These are phyloP conservation scores for Moniliophthora roreri DNA, from an alignment of 1,284 basidiomycete genomes.

Conservation along the genomic window DNA sequence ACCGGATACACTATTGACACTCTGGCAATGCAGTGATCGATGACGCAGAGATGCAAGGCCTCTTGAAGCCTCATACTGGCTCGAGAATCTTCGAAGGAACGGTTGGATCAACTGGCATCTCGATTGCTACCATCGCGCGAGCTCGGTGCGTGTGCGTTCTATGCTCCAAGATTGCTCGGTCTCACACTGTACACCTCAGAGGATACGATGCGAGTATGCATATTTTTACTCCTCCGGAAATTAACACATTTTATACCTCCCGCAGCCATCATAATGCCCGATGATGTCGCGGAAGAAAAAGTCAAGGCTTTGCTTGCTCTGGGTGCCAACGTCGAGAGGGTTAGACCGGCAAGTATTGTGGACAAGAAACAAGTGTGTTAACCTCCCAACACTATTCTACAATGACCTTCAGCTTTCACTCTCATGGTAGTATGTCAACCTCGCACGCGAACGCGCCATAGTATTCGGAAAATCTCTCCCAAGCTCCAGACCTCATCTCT, in stretches of 20 bases:
- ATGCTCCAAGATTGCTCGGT: not conserved
- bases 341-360: constrained; percentile 87
- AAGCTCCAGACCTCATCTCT: constrained; percentile 27
- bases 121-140: constrained; percentile 88
- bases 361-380: constrained; percentile 87
- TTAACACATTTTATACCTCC: not conserved
- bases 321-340: constrained; percentile 85
- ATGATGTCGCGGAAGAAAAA: constrained; percentile 93
- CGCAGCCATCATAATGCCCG: constrained; percentile 88
- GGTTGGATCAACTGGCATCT: constrained; percentile 96
- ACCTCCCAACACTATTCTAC: constrained; percentile 13
- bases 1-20: not conserved
- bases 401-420: not conserved
- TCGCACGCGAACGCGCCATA: constrained; percentile 75
- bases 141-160: constrained; percentile 62
- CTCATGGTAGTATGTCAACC: constrained; percentile 46
- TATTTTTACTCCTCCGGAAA: not conserved
- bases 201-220: constrained; percentile 75
- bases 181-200: constrained; percentile 33
- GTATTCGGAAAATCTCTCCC: constrained; percentile 62
- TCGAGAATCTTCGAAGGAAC: constrained; percentile 98
- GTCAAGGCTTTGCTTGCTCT: constrained; percentile 81
- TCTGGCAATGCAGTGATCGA: constrained; percentile 69
- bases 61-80: constrained; percentile 84
- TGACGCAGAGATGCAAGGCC: constrained; percentile 85